Base-by-base conservation (phyloP, 495 filamentous ascomycete genomes). In the Xylaria nigripes region DNA sequence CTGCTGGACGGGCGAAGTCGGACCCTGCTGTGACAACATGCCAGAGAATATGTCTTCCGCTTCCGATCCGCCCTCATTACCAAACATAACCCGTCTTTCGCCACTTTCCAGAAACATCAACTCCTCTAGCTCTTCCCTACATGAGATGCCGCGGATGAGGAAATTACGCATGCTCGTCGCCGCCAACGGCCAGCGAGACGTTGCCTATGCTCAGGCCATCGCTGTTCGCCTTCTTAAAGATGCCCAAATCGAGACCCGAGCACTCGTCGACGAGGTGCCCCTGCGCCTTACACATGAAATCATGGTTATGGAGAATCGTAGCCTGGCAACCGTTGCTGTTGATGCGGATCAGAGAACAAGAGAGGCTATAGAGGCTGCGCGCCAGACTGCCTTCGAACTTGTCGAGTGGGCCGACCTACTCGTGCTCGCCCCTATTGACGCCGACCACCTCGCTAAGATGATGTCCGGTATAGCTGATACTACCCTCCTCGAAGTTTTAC, bases 381-480 rank as follows among this genome's bases (percentile, higher is more conserved):
- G 69, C 48, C 70, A 70, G 44, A 64, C 85, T 55, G 86, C 85
- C 19, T 83, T 78, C 8, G 84, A 89, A 59, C 77, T 90, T 25
- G 85, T 85, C 56, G 82, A 87, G 60, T 95, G 89, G 89, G 87
- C 89, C n/a, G 86, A 93, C 68, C 71, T 95, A 64, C 74, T 93
- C 16, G 76, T 93, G 21, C 77, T 93, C 12, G 87, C 86, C 15
- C 87, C 89, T n/a, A 83, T 95, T 48, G 85, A 90, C 61, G 86
- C 87, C 32, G 86, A 89, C 66, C 81, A 81, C 40, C 69, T 95
- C 50, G 86, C 86, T 15, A 87, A 84, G 64, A 92, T 95, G 89
- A 74, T 93, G 64, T 79, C 83, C 29, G 89, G 89, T 27, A 76
- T 89, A 36, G 82, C 86, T 3, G 86, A 85, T 58, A 89, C 80